Base-by-base conservation (phyloP, 2,329 filamentous ascomycete genomes). In the Thelonectria blattea region DNA sequence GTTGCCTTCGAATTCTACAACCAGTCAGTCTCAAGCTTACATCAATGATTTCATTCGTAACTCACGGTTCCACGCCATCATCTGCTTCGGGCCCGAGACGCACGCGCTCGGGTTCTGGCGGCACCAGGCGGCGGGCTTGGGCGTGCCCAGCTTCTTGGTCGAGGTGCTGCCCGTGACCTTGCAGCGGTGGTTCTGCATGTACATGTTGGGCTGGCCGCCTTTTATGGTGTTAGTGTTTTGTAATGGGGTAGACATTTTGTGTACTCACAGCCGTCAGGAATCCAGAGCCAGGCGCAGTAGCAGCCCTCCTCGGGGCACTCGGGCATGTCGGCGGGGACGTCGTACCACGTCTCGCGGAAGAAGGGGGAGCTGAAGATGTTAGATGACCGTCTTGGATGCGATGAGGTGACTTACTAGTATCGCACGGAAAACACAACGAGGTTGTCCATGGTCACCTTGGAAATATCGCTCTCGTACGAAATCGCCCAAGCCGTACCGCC, bases 101-200 rank as follows among this genome's bases (percentile, higher is more conserved):
- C 81, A 83, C 47, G 78, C 76, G 37, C 68, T 73, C 12, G 65
- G 60, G 37, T 81, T 73, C 17, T 77, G 74, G 5, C 68, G 73
- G 67, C 81, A 83, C 66, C 77, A 80, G 0, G 75, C 74, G 0
- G 81, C 76, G 2, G 74, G 62, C 60, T 78, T 72, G 4, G 80
- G 77, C 14, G 72, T 65, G 20, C 78, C 79, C n/a, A 83, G 69
- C 5, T 68, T 73, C 42, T 72, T 75, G 17, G 74, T 77, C 1
- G 78, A 79, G 6, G 72, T 77, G 14, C 77, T 77, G 20, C 74
- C 74, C 1, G 78, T 81, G 45, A 83, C 79, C 15, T 78, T 80
- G 72, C 81, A 84, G 46, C 78, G 78, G 66, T 78, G 79, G 49
- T 79, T 80, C 58, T 80, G 77, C 81, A 83, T 83, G 63, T 83